Base-by-base conservation (phyloP, 768 basidiomycete genomes). In the Phaeolepiota aurea region DNA sequence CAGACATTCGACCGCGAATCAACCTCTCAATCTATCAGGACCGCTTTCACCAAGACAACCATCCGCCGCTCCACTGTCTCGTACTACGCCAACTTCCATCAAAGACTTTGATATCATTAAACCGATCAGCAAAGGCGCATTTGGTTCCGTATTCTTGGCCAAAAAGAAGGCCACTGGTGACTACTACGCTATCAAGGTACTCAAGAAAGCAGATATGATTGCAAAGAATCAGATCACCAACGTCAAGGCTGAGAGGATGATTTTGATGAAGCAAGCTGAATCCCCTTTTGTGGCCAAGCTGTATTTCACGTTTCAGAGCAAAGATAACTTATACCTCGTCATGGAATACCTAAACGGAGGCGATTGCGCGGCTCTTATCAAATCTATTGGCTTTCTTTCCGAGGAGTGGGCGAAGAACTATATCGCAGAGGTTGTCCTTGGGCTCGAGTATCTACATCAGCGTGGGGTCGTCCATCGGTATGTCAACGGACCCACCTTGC, bases 181-280 rank as follows among this genome's bases (percentile, higher is more conserved):
- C 62, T 98, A 97, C 63, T 99, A 85, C 64, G 96, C 96, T 19
- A 94, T 99, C 77, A 99, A 99, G 64, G 93, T 98, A n/a, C 65
- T 99, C 57, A 97, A 94, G 69, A 99, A 99, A 69, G 90, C 92
- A n/a, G 96, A 99, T 64, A 99, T 99, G 96, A 98, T 99, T 59
- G 89, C 96, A 30, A 99, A 99, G 76, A 99, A 99, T 68, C 96
- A 99, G 62, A 94, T 99, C 59, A 98, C 96, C 37, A 99, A 98
- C 57, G 96, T 99, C 61, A 98, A 98, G 65, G 96, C 96, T 1
- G 96, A 99, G 67, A 77, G 96, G 43, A 98, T 96, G 82, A 99
- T 99, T 54, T 74, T 99, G 50, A 99, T 99, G 96, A 92, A 92
- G 58, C 94, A 98, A 61, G 87, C 94, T 1, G 92, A 96, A 61